Base-by-base conservation (phyloP, 2,329 filamentous ascomycete species). In the Metarhizium rileyi region DNA sequence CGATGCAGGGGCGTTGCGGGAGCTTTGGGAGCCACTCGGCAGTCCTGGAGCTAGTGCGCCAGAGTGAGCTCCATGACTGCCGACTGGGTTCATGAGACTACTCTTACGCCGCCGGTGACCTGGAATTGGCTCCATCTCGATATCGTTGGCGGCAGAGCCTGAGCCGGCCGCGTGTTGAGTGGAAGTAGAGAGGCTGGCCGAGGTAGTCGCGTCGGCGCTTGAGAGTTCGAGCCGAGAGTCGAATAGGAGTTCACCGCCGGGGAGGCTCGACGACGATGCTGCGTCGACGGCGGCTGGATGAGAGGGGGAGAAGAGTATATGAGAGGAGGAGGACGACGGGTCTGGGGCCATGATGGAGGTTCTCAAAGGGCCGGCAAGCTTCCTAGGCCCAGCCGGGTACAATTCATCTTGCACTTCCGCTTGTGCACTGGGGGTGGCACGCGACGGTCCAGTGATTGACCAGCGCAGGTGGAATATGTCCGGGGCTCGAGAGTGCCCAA, bases 71-170 rank as follows among this genome's bases (percentile, higher is more conserved):
- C 36, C 46, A 35, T 46, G 43, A 23, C 51, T 41, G 22, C 57
- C 61, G 42, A 57, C 60, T 22, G 69, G 66, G 53, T 69, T 71
- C 59, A 74, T 73, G 23, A 79, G 63, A 54, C 76, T 79, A 66
- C 76, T 80, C 51, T 75, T 70, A 43, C 77, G 75, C 52, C 77
- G 73, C 40, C 76, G 73, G 58, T 79, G 76, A 57, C 75, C 70
- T n/a, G 63, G 59, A 54, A 80, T 69, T 35, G 75, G 65, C 53
- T 73, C 76, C 75, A 80, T 80, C 67, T 81, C 77, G 56, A 80
- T 76, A 53, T 72, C 70, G 55, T 69, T 66, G 54, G 54, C 54
- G 40, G 54, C 50, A 45, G 50, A 47, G 50, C 50, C 49, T 35
- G 45, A 42, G 26, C 41, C 47, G 22, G 27, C 45, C 26, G 40